Conservation (phyloP, 2,329 filamentous ascomycete species). For the Dactylonectria macrodidyma region DNA sequence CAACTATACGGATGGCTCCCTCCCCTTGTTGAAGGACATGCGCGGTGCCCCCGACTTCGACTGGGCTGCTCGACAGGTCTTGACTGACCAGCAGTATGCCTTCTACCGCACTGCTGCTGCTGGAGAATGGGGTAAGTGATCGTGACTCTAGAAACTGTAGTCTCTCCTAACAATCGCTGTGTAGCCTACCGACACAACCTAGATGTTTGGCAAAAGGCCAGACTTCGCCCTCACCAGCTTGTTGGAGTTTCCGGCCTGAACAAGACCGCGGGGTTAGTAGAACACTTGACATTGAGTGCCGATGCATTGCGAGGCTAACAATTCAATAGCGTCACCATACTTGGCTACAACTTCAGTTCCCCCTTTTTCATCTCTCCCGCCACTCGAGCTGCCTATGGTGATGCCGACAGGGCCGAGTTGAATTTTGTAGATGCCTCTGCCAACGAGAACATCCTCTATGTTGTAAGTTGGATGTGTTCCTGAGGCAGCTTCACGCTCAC, state of each 20-base stretch:
- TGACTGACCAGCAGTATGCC: conserved; percentile 59
- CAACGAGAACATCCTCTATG: conserved; percentile 62
- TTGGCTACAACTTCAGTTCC: conserved; percentile 63
- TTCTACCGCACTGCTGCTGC: conserved; percentile 66
- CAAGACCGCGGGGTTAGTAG: conserved; percentile 49
- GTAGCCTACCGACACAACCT: conserved; percentile 65
- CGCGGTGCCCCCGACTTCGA: conserved; percentile 65
- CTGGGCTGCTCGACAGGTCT: conserved; percentile 61
- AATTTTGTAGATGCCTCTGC: conserved; percentile 63
- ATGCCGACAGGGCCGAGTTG: conserved; percentile 60
- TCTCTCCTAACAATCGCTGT: background rate
- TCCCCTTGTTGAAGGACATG: conserved; percentile 58
- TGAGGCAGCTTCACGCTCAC: background rate
- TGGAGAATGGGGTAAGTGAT: conserved; percentile 59
- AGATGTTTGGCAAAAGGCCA: conserved; percentile 62
- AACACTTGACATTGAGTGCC: conserved; percentile 11
- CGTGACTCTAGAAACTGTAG: background rate
- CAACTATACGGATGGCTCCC: conserved; percentile 52
- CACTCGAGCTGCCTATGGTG: conserved; percentile 59
- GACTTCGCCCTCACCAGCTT: conserved; percentile 56
- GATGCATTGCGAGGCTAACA: background rate
- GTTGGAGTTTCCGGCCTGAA: conserved; percentile 53
- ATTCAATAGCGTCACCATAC: conserved; percentile 54
- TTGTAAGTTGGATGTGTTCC: conserved; percentile 41
- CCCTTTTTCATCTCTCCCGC: conserved; percentile 66